Evolutionary conservation across 2,329 filamentous ascomycete genomes (phyloP).

Genomic region (Decorospora gaudefroyi): DNA sequence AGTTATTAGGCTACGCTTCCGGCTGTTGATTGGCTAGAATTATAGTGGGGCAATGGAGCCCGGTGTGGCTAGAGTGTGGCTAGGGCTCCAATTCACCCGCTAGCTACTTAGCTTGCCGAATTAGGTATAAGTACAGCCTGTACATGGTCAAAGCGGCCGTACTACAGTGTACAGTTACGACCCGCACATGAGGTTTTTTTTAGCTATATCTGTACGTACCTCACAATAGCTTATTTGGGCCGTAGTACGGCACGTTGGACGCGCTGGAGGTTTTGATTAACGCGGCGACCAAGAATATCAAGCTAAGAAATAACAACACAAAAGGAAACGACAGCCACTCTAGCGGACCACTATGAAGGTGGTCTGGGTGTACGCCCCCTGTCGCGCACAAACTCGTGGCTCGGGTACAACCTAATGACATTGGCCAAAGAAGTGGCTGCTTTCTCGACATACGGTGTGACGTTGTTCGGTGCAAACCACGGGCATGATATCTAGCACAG

Average conservation of each 20-base stretch:
- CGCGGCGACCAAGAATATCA: constrained; percentile 30
- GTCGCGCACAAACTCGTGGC: constrained; percentile 14
- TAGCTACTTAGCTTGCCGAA: too few species aligned
- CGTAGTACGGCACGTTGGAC: too few species aligned
- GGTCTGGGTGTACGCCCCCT: constrained; percentile 5
- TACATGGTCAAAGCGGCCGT: not conserved
- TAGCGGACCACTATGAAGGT: constrained; percentile 28
- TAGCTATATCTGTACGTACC: constrained; percentile 2
- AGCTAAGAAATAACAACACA: constrained; percentile 25
- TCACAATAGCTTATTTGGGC: too few species aligned
- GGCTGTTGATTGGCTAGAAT: too few species aligned
- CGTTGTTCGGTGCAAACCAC: constrained; percentile 28
- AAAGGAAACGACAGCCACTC: constrained; percentile 40
- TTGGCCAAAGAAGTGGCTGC: constrained; percentile 28
- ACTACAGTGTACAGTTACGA: too few species aligned
- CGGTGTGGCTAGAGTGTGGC: too few species aligned
- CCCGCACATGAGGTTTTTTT: too few species aligned
- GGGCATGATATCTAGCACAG: constrained; percentile 10
- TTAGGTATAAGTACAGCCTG: too few species aligned
- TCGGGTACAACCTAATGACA: constrained; percentile 4
- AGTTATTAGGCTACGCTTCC: too few species aligned
- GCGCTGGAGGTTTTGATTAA: constrained; percentile 30
- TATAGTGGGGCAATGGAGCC: too few species aligned
- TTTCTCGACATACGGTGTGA: constrained; percentile 26
- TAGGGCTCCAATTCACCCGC: too few species aligned